A percentile compares a stretch with the other conserved stretches of the same genome.
Conservation (phyloP, 208 protist species). For the Phytomonas francai region DNA sequence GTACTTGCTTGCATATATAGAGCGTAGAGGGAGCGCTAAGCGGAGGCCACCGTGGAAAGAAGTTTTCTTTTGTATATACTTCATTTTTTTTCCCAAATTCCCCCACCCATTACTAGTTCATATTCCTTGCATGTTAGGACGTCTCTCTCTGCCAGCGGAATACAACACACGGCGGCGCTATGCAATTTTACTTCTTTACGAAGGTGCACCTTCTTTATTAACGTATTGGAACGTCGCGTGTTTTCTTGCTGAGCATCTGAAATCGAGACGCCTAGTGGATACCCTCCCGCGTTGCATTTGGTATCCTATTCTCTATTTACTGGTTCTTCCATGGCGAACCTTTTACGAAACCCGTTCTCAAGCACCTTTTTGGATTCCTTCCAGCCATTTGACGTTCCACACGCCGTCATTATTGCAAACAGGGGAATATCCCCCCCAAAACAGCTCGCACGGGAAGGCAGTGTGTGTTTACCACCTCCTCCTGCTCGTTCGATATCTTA, state of each 20-base stretch:
- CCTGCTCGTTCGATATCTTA: conserved; percentile 7
- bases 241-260: conserved; percentile 18
- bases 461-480: not conserved
- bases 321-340: conserved; percentile 20
- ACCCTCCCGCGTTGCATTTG: conserved; percentile 23
- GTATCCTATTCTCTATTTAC: conserved; percentile 26
- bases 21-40: too few relatives aligned
- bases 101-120: too few relatives aligned
- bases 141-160: conserved; percentile 3
- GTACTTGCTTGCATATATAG: too few relatives aligned
- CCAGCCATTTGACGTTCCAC: not conserved
- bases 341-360: too few relatives aligned
- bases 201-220: conserved; percentile 24
- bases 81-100: too few relatives aligned
- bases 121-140: too few relatives aligned
- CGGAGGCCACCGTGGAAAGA: too few relatives aligned
- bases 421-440: not conserved
- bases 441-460: too few relatives aligned
- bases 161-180: conserved; percentile 26
- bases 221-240: conserved; percentile 9
- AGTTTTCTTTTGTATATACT: too few relatives aligned
- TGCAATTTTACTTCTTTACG: conserved; percentile 28
- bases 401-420: not conserved
- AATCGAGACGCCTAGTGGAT: conserved; percentile 18
- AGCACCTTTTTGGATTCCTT: not conserved